Percentiles rank a stretch among this genome's conserved stretches.
phyloP scores from a whole-genome alignment of 768 basidiomycete species.

The Lentinula detonsa region DNA sequence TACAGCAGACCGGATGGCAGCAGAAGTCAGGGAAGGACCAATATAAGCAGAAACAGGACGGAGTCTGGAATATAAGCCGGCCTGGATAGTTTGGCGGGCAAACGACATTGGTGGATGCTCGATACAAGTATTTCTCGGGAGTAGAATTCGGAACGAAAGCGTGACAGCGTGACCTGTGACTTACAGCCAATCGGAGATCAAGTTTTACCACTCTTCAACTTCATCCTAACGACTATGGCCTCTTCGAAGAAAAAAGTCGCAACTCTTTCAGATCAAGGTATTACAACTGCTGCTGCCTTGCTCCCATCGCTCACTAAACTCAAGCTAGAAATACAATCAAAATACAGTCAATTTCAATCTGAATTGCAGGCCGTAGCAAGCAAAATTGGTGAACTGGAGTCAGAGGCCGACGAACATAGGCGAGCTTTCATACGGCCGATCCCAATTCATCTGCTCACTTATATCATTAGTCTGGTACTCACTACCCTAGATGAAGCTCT shows the following conservation, averaged over 20 bases:
- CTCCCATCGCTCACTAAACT: conserved; percentile 29
- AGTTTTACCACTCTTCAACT: conserved; percentile 1
- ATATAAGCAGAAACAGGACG: conserved; percentile 10
- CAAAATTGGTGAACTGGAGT: conserved; percentile 95
- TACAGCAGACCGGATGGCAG: conserved; percentile 24
- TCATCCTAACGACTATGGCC: conserved; percentile 33
- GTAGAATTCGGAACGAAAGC: conserved; percentile 16
- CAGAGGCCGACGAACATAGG: conserved; percentile 94
- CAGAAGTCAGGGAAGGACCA: conserved; percentile 20
- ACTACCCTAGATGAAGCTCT: conserved; percentile 80
- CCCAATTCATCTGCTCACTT: not conserved
- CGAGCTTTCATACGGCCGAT: conserved; percentile 27
- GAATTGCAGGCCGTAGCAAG: conserved; percentile 88
- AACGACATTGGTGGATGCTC: conserved; percentile 50
- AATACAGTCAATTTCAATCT: conserved; percentile 74
- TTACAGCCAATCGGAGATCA: conserved; percentile 19
- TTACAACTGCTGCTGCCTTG: conserved; percentile 9
- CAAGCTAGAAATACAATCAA: conserved; percentile 80
- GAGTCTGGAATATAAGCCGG: conserved; percentile 1
- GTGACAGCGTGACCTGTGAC: conserved; percentile 12
- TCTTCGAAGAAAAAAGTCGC: conserved; percentile 50
- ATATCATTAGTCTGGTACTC: conserved; percentile 69
- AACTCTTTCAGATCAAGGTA: conserved; percentile 69
- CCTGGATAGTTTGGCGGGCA: conserved; percentile 26
- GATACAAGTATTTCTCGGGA: conserved; percentile 14